Base-by-base conservation (phyloP, 768 basidiomycete genomes). In the Amanita rimosa region DNA sequence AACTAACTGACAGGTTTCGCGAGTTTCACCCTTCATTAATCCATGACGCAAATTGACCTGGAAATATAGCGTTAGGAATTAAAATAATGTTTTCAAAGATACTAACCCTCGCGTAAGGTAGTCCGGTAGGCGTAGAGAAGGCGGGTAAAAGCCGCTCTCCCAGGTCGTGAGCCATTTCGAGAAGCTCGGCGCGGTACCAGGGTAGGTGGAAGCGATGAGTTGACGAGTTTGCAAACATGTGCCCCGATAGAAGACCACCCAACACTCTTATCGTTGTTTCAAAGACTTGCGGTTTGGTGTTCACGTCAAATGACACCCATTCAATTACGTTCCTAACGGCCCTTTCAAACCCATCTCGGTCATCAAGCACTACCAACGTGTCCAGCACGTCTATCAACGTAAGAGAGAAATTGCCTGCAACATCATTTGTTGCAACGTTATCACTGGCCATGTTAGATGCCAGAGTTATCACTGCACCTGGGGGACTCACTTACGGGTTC, bases 241-340 rank as follows among this genome's bases (percentile, higher is more conserved):
- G 92, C 21, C 79, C 92, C 6, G 88, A 90, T 11, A 93, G 62
- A 33, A 99, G 74, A 3, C 92, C 91, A 3, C 96, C 96, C 7
- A 99, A 69, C 5, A 93, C 90, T 22, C 94, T 81, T 48, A 98
- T 98, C 1, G 90, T 97, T 8, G 88, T 89, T 68, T 99, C 95
- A 59, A 99, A 99, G 3, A 98, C 85, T 72, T 99, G 95, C n/a
- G 96, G 92, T 63, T 82, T 90, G 36, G 90, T 91, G 64, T 97
- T 83, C 50, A 92, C 85, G 60, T 97, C 88, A 62, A 96, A 97
- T 0, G 83, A 83, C 34, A 96, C 87, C 74, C 78, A 81, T 46
- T 79, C 65, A 44, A 95, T 84, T 47, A 92, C 78, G 53, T 86
- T 79, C 51, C 76, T 78, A 45, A 98, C 83, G 3, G 90, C 93